Conservation (phyloP, 768 basidiomycete genomes). For the Strobilomyces echinocephalus region DNA sequence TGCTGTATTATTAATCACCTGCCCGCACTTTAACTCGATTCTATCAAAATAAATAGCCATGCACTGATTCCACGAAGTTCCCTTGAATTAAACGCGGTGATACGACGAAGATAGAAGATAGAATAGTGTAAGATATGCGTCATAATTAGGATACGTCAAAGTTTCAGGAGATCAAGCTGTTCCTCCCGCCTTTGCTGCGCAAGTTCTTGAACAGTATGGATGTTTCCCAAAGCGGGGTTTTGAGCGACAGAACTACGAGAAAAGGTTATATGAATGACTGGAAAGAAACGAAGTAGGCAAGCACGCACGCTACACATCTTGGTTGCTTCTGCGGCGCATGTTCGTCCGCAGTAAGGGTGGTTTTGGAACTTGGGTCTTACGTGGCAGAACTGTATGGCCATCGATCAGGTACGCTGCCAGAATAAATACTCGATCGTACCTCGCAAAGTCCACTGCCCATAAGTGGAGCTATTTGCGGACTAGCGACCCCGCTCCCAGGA, state of each 20-base stretch:
- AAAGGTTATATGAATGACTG: conserved; percentile 4
- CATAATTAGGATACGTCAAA: conserved; percentile 14
- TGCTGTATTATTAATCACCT: not conserved
- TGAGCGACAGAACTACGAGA: conserved; percentile 24
- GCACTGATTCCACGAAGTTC: not conserved
- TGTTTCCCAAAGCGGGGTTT: conserved; percentile 33
- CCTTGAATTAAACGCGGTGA: not conserved
- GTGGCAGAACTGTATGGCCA: conserved; percentile 43
- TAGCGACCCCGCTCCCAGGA: not conserved
- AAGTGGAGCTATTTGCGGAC: conserved; percentile 2
- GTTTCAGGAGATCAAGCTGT: conserved; percentile 5
- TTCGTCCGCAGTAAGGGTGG: conserved; percentile 62
- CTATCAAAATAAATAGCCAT: not conserved
- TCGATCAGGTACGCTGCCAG: conserved; percentile 4
- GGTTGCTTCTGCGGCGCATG: conserved; percentile 48
- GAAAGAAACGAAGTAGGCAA: not conserved
- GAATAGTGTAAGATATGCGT: conserved; percentile 15
- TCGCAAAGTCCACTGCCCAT: conserved; percentile 25
- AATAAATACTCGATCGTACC: conserved; percentile 14
- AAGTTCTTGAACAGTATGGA: conserved; percentile 32
- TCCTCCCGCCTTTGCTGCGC: conserved; percentile 23
- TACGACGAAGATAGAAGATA: conserved; percentile 11
- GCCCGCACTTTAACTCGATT: not conserved
- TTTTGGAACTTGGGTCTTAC: conserved; percentile 55
- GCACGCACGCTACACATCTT: conserved; percentile 27